Percentiles rank a stretch among this genome's conserved stretches.
Evolutionary conservation across 306 rosid genomes (phyloP).

Genomic region (Sicyos baderoa): DNA sequence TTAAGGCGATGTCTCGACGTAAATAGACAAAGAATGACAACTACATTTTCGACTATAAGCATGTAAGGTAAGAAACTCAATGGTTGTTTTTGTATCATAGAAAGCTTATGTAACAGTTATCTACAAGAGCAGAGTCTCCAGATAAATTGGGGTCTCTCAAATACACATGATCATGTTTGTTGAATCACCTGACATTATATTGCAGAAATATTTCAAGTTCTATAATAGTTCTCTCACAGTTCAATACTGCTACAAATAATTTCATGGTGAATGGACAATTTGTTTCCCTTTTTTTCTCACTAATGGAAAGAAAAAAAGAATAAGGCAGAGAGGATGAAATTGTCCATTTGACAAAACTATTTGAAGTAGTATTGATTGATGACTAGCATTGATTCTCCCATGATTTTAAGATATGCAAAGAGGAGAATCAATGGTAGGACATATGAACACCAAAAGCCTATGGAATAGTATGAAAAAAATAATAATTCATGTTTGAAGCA

Average conservation of each 20-base stretch:
- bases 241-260: conserved; percentile 16
- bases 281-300: conserved; percentile 16
- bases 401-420: background rate
- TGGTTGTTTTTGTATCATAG: background rate
- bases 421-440: background rate
- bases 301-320: background rate
- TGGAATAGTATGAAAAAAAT: background rate
- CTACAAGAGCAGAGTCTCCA: conserved; percentile 8
- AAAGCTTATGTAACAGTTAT: background rate
- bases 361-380: conserved; percentile 19
- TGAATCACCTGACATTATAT: background rate
- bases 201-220: conserved; percentile 8
- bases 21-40: too few relatives aligned
- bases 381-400: conserved; percentile 1
- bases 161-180: conserved; percentile 8
- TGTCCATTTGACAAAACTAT: conserved; percentile 19
- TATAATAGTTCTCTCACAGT: background rate
- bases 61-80: background rate
- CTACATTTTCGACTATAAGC: too few relatives aligned
- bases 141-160: conserved; percentile 3
- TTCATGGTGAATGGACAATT: conserved; percentile 15
- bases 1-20: too few relatives aligned
- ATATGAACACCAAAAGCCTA: conserved; percentile 6
- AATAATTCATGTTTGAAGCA: conserved; percentile 69
- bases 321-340: background rate